Evolutionary conservation across 441 rosid genomes (phyloP), one percentile per base, ranked within the genome.

Genomic region (Cnidoscolus chayamansa): DNA sequence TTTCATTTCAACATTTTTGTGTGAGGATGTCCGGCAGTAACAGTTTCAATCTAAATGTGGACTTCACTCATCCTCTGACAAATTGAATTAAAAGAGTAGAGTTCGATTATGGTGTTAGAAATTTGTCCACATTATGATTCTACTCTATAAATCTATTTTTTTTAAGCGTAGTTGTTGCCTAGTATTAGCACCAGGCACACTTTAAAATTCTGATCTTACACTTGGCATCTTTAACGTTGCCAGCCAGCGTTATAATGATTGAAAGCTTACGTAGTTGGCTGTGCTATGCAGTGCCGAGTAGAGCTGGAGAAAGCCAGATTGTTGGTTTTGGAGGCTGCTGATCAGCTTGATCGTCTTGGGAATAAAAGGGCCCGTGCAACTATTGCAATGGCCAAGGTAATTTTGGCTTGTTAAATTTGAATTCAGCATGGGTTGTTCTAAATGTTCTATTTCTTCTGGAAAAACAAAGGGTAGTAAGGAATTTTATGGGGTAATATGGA

Each of bases 311-410:
- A 85, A 77, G 79, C 99, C 32, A 88, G 98, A 72, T 78, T 93
- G 82, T 78, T 93, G 82, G 91, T 95, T 67, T 83, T 91, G 7
- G 97, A 91, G 78, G 99, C 99, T 76, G 97, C 98, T 6, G 91
- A 90, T 74, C 94, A 90, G 84, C 95, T 95, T 1, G 98, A 91
- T 82, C 87, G 81, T 67, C 86, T 87, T 69, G 99, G 98, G 67
- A 95, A 95, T 89, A 95, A 89, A 82, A 83, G 77, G 55, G 95
- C 96, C 62, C 83, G 88, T 0, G 97, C 94, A 48, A 88, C 83
- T 59, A 77, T 94, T 53, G 96, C 97, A 4, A 92, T 94, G 99
- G 97, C 99, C 45, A 92, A 94, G 98, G 98, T 92, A 76, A 12
- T 11, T 20, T 63, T 65, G 55, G 19, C 30, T 72, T 68, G 7